A percentile compares a stretch with the other conserved stretches of the same genome.
phyloP scores from a whole-genome alignment of 208 protist genomes.

The Blechomonas ayalai region DNA sequence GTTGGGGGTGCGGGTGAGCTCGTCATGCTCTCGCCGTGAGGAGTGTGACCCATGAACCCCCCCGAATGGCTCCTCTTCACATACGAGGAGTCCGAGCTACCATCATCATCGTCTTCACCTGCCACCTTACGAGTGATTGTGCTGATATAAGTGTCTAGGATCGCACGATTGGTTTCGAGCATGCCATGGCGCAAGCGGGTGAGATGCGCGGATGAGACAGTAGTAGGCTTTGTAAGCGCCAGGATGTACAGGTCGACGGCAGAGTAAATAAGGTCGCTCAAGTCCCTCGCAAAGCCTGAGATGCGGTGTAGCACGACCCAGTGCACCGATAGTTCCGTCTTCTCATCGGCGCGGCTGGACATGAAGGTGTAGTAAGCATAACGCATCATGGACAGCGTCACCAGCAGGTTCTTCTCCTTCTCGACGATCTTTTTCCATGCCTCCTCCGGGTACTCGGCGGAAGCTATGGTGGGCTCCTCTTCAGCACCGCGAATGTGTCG shows the following conservation, averaged over 20 bases:
- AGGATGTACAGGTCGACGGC: slow-evolving; percentile 77
- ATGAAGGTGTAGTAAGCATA: slow-evolving; percentile 85
- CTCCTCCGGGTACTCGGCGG: slow-evolving; percentile 67
- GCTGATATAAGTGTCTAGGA: slow-evolving; percentile 78
- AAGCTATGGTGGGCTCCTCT: slow-evolving; percentile 79
- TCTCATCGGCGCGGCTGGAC: slow-evolving; percentile 56
- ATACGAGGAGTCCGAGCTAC: slow-evolving; percentile 1
- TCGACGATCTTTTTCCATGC: slow-evolving; percentile 63
- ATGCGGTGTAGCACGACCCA: slow-evolving; percentile 89
- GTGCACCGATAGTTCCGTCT: slow-evolving; percentile 67
- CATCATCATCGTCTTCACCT: slow-evolving; percentile 33
- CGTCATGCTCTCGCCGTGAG: too few relatives aligned
- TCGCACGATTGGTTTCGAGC: slow-evolving; percentile 65
- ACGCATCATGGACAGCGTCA: slow-evolving; percentile 79
- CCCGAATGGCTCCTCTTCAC: neutral
- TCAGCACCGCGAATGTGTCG: slow-evolving; percentile 67
- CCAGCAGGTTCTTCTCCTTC: slow-evolving; percentile 59
- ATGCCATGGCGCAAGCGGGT: slow-evolving; percentile 73
- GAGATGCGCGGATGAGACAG: slow-evolving; percentile 71
- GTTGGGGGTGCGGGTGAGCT: too few relatives aligned
- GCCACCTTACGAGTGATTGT: slow-evolving; percentile 67
- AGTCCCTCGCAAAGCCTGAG: slow-evolving; percentile 59
- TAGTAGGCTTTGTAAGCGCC: slow-evolving; percentile 61
- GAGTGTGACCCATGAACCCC: neutral
- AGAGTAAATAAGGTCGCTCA: slow-evolving; percentile 81